These are phyloP conservation scores for Ephemerocybe angulata DNA, from an alignment of 768 basidiomycete genomes.

Conservation along the genomic window DNA sequence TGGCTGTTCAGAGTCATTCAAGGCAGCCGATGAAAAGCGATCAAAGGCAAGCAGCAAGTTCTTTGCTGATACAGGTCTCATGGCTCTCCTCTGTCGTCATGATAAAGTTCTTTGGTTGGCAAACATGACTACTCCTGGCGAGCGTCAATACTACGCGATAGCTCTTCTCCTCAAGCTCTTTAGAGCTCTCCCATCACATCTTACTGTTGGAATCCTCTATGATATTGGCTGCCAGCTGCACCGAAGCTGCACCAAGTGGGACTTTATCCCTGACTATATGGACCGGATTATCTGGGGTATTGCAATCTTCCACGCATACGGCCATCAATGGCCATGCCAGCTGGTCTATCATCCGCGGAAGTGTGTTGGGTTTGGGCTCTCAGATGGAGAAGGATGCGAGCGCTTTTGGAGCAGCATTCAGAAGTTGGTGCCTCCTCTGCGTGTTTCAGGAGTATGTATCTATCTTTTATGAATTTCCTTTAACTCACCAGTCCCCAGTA, in stretches of 20 bases:
- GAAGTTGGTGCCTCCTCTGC: conserved; percentile 23
- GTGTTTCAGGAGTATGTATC: conserved; percentile 24
- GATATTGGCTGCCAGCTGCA: conserved; percentile 32
- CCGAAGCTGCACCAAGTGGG: conserved; percentile 16
- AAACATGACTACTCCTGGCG: conserved; percentile 32
- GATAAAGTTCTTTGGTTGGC: conserved; percentile 27
- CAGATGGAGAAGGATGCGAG: conserved; percentile 27
- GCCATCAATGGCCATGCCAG: conserved; percentile 34
- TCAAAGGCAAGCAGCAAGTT: conserved; percentile 15
- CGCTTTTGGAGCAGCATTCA: conserved; percentile 23
- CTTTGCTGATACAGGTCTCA: conserved; percentile 27
- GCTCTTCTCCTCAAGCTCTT: conserved; percentile 28
- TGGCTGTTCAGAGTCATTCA: conserved; percentile 16
- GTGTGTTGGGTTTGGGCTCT: conserved; percentile 21
- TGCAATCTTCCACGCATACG: conserved; percentile 33
- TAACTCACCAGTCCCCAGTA: conserved; percentile 12
- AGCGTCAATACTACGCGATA: conserved; percentile 29
- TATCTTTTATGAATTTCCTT: background rate
- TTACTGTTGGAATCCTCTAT: conserved; percentile 21
- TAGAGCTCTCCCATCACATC: conserved; percentile 19
- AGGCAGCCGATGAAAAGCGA: conserved; percentile 19
- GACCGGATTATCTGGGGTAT: conserved; percentile 24
- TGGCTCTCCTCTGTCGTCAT: conserved; percentile 33
- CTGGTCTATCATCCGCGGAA: conserved; percentile 28
- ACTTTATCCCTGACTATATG: conserved; percentile 18